Percentiles rank a stretch among this genome's conserved stretches.
Conservation (phyloP, 306 rosid genomes). For the Sindora glabra region DNA sequence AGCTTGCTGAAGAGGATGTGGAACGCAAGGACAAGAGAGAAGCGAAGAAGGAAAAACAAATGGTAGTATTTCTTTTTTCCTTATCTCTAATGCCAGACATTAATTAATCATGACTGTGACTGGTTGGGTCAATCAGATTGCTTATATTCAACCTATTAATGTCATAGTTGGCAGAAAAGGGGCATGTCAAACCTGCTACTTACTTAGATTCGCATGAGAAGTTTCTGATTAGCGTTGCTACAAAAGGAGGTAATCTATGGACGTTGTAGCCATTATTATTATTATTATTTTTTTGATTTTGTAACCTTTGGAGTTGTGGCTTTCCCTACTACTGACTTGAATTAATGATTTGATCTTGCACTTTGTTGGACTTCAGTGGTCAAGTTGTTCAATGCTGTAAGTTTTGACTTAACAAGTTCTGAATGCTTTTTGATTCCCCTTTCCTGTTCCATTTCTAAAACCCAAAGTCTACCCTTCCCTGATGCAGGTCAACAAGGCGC, state of each 20-base stretch:
- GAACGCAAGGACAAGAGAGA: slow-evolving; percentile 63
- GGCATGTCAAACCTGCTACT: slow-evolving; percentile 69
- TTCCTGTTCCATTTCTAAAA: neutral
- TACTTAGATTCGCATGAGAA: slow-evolving; percentile 61
- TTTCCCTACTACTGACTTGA: slow-evolving; percentile 30
- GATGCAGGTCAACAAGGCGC: slow-evolving; percentile 92
- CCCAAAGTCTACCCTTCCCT: slow-evolving; percentile 5
- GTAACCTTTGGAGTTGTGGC: neutral
- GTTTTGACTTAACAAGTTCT: slow-evolving; percentile 21
- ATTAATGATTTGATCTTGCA: slow-evolving; percentile 17
- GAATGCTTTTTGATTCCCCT: neutral
- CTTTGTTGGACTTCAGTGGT: slow-evolving; percentile 63
- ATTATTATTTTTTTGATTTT: too few relatives aligned
- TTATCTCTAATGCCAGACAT: too few relatives aligned
- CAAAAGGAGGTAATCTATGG: slow-evolving; percentile 91
- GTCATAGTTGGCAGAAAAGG: slow-evolving; percentile 68
- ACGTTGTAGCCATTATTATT: too few relatives aligned
- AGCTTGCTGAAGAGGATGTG: slow-evolving; percentile 80
- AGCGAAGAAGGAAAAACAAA: slow-evolving; percentile 69
- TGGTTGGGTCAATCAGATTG: too few relatives aligned
- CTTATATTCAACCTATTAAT: neutral
- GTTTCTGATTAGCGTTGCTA: slow-evolving; percentile 74
- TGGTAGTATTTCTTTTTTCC: too few relatives aligned
- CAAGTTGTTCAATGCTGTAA: slow-evolving; percentile 95
- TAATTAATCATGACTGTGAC: too few relatives aligned